A percentile compares a stretch with the other conserved stretches of the same genome.
Evolutionary conservation across 1,284 basidiomycete species (phyloP).

Genomic region (Cryptococcus depauperatus): DNA sequence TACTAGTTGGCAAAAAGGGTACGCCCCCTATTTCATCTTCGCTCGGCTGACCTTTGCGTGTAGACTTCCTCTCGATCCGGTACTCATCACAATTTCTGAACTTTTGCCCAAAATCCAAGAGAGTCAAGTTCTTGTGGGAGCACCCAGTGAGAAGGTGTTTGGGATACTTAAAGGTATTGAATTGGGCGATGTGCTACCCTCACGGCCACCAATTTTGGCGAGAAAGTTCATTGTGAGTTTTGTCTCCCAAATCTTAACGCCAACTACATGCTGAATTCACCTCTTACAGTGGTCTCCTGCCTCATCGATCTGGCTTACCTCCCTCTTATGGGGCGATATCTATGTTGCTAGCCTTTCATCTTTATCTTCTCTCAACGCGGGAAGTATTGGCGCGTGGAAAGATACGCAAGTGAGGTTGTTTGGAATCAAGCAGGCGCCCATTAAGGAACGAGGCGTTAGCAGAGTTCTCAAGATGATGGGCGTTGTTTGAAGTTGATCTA

Average conservation of each 20-base stretch:
- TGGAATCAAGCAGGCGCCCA: slow-evolving; percentile 68
- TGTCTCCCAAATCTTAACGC: not conserved
- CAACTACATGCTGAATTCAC: not conserved
- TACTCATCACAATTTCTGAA: slow-evolving; percentile 76
- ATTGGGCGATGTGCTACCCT: slow-evolving; percentile 67
- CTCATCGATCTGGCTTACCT: slow-evolving; percentile 79
- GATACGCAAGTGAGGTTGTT: slow-evolving; percentile 77
- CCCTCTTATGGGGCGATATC: slow-evolving; percentile 83
- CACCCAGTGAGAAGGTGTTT: slow-evolving; percentile 50
- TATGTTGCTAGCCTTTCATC: slow-evolving; percentile 74
- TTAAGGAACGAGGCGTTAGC: slow-evolving; percentile 28
- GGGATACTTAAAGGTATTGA: slow-evolving; percentile 54
- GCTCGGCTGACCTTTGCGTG: not conserved
- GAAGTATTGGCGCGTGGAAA: slow-evolving; percentile 78
- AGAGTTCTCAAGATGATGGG: slow-evolving; percentile 41
- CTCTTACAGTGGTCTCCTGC: slow-evolving; percentile 70
- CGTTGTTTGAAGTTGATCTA: slow-evolving; percentile 25
- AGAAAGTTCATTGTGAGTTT: slow-evolving; percentile 61
- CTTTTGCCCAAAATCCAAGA: slow-evolving; percentile 77
- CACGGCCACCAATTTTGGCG: slow-evolving; percentile 56
- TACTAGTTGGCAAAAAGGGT: slow-evolving; percentile 46
- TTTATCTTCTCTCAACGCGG: too few species aligned
- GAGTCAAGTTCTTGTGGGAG: slow-evolving; percentile 48
- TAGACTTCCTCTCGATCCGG: slow-evolving; percentile 63
- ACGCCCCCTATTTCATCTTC: slow-evolving; percentile 10